Base-by-base conservation (phyloP, 495 filamentous ascomycete genomes). In the Aspergillus heteromorphus region DNA sequence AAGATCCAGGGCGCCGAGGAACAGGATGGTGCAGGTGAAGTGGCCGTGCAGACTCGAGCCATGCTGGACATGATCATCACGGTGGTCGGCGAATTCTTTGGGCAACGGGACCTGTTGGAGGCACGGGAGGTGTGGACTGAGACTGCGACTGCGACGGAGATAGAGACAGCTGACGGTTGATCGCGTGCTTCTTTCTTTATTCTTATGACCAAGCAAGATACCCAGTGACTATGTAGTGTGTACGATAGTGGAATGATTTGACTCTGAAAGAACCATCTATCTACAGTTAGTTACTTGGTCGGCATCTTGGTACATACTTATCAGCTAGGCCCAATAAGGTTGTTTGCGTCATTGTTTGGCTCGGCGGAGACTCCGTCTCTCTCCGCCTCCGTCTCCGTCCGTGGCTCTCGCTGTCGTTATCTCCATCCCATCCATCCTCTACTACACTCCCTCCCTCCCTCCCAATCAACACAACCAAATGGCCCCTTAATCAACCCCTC, bases 61-160 rank as follows among this genome's bases (percentile, higher is more conserved):
- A 86, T 87, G 51, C 75, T 96, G 6, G 92, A 96, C 65, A 96
- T 96, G 88, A 88, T 96, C 53, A 77, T 98, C 49, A 92, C 88
- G 0, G 77, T 98, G 23, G 86, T 87, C 36, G 93, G 91, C 58
- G 91, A 96, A 70, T 83, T 87, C 60, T 98, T 87, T 68, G 91
- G 93, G 2, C 93, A 98, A 73, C 77, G 85, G 52, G 93, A 98
- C 69, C 71, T 98, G 30, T 72, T 97, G 45, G 82, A 84, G 60
- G 84, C 83, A 48, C 77, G 90, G 40, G 79, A 87, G 42, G 25
- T 75, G 4, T 81, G 78, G 78, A 48, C 40, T 27, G 48, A 38
- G 27, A 34, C 31, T 21, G n/a, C 41, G 20, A 16, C 14, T 13
- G 11, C 30, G 9, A 34, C 30, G n/a, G n/a, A n/a, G n/a, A n/a